Conservation (phyloP, 179 eudicot genomes). For the Heliamphora pulchella region DNA sequence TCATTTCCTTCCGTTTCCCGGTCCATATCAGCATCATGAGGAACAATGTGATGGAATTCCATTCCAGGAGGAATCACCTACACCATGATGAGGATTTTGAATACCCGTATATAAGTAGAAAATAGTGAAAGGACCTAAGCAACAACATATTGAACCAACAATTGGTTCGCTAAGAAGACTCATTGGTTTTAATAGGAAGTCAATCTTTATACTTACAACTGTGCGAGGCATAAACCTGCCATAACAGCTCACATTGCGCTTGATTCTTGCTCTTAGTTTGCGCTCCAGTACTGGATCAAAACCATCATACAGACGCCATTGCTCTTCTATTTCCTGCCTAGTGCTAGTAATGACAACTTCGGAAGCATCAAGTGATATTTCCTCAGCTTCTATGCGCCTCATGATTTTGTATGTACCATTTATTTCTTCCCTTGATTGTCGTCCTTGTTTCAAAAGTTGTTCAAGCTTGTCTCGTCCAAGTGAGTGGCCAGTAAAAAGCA, state of each 20-base stretch:
- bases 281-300: constrained; percentile 82
- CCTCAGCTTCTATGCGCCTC: constrained; percentile 84
- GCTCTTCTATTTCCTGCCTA: constrained; percentile 80
- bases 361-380: constrained; percentile 67
- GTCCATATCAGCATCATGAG: constrained; percentile 48
- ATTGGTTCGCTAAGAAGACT: background rate
- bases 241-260: constrained; percentile 86
- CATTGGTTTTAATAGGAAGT: background rate
- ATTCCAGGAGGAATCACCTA: constrained; percentile 96
- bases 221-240: constrained; percentile 97
- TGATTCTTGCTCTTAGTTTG: constrained; percentile 79
- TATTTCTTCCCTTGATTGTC: constrained; percentile 62
- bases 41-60: constrained; percentile 87
- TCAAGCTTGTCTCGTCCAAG: constrained; percentile 82
- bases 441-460: constrained; percentile 75
- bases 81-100: constrained; percentile 16
- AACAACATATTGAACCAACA: background rate
- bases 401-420: constrained; percentile 60
- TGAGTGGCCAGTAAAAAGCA: constrained; percentile 87
- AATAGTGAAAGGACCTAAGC: background rate
- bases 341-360: constrained; percentile 78
- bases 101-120: background rate
- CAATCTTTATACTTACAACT: constrained; percentile 55
- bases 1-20: constrained; percentile 57
- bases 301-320: constrained; percentile 85